phyloP scores from a whole-genome alignment of 108 stramenopile genomes.

The Skeletonema grethae region DNA sequence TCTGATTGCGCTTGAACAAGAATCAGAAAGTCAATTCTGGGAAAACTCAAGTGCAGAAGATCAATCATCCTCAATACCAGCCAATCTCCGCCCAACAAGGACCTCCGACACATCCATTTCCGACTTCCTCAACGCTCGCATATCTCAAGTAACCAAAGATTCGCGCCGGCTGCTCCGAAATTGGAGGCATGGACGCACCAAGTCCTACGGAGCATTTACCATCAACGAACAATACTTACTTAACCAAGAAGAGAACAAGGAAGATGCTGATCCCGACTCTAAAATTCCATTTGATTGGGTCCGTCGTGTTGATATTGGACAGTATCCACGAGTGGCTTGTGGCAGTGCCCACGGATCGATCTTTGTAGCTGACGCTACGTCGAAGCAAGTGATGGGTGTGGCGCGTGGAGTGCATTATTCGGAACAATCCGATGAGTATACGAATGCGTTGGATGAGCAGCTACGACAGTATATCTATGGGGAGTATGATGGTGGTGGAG shows the following conservation, averaged over 20 bases:
- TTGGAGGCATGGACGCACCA: slow-evolving; percentile 27
- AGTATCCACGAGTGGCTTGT: slow-evolving; percentile 70
- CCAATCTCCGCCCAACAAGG: not conserved
- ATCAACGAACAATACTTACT: slow-evolving; percentile 28
- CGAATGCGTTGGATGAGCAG: slow-evolving; percentile 32
- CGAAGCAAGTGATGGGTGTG: slow-evolving; percentile 47
- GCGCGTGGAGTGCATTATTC: slow-evolving; percentile 31
- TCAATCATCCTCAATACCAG: not conserved
- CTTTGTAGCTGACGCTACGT: slow-evolving; percentile 61
- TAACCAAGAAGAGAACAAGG: not conserved
- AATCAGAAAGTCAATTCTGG: not conserved
- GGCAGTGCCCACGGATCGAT: slow-evolving; percentile 64
- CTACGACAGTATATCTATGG: slow-evolving; percentile 42
- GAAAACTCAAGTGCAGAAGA: not conserved
- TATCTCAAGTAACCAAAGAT: not conserved
- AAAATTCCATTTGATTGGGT: slow-evolving; percentile 61
- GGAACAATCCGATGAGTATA: slow-evolving; percentile 22
- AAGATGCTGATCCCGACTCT: slow-evolving; percentile 1
- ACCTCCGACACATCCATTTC: not conserved
- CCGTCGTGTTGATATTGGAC: slow-evolving; percentile 64
- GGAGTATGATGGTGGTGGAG: slow-evolving; percentile 66
- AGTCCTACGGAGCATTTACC: slow-evolving; percentile 24
- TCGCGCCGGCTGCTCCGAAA: slow-evolving; percentile 28
- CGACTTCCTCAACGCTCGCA: not conserved
- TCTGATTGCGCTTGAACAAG: not conserved